A percentile compares a stretch with the other conserved stretches of the same genome.
Evolutionary conservation across 805 yeast genomes (phyloP).

Genomic region (Yamadazyma nakazawae): DNA sequence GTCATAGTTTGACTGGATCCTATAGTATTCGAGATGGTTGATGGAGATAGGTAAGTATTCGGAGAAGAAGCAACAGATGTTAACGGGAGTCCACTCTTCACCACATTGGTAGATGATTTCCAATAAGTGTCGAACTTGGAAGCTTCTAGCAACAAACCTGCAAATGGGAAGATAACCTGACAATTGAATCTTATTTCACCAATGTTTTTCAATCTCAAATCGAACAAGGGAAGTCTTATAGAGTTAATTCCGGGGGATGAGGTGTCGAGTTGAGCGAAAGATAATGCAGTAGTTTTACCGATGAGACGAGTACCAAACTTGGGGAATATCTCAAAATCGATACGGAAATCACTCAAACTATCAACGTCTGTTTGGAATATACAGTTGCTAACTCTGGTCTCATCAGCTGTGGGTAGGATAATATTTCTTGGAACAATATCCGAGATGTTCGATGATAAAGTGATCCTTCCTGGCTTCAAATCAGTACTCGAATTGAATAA

Average conservation of each 20-base stretch:
- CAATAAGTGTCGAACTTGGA: constrained; percentile 94
- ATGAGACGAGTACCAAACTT: constrained; percentile 90
- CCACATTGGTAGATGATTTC: constrained; percentile 76
- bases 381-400: constrained; percentile 46
- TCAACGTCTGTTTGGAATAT: constrained; percentile 83
- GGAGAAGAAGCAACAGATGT: constrained; percentile 24
- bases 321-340: constrained; percentile 90
- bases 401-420: constrained; percentile 70
- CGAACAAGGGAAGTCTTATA: constrained; percentile 70
- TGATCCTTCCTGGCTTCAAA: constrained; percentile 73
- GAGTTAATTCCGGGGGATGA: constrained; percentile 39
- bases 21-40: constrained; percentile 20
- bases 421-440: constrained; percentile 89
- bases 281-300: constrained; percentile 81
- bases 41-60: constrained; percentile 37
- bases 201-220: constrained; percentile 72
- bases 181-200: constrained; percentile 78
- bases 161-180: constrained; percentile 85
- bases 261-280: constrained; percentile 42
- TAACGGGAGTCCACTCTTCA: constrained; percentile 16
- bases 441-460: constrained; percentile 69
- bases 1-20: constrained; percentile 12
- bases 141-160: constrained; percentile 79
- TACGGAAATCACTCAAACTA: constrained; percentile 55
- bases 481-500: constrained; percentile 42